Evolutionary conservation across 441 rosid species (phyloP).

Genomic region (Melastoma candidum): DNA sequence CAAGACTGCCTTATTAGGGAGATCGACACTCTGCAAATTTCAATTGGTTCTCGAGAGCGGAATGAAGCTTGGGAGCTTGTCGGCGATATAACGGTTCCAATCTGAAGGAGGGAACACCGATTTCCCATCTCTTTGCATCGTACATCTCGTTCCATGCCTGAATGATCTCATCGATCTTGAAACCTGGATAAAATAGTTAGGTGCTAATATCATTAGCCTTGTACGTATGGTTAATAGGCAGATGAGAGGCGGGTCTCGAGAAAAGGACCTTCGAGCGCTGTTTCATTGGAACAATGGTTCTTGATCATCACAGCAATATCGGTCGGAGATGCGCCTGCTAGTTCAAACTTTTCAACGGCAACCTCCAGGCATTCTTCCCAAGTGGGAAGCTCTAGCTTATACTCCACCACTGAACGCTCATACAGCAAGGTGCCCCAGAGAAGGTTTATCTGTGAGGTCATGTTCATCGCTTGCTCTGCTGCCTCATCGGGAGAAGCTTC

Average conservation of each 20-base stretch:
- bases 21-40: constrained; percentile 1
- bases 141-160: constrained; percentile 99
- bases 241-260: background rate
- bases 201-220: background rate
- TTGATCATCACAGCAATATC: constrained; percentile 90
- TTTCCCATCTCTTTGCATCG: constrained; percentile 93
- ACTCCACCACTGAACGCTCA: constrained; percentile 85
- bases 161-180: constrained; percentile 90
- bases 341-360: constrained; percentile 89
- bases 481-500: constrained; percentile 54
- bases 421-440: constrained; percentile 92
- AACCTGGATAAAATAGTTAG: constrained; percentile 38
- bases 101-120: constrained; percentile 82
- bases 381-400: constrained; percentile 65
- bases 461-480: constrained; percentile 63
- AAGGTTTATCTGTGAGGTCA: constrained; percentile 83
- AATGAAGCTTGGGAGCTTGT: constrained; percentile 67
- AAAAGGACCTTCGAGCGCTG: constrained; percentile 64
- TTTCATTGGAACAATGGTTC: constrained; percentile 79
- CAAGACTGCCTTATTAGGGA: background rate
- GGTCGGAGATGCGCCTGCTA: constrained; percentile 91
- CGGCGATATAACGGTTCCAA: constrained; percentile 90
- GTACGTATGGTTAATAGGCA: background rate
- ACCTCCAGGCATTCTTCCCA: constrained; percentile 97
- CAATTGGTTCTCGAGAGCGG: constrained; percentile 46